phyloP scores from a whole-genome alignment of 495 filamentous ascomycete species.

The Clohesyomyces aquaticus region DNA sequence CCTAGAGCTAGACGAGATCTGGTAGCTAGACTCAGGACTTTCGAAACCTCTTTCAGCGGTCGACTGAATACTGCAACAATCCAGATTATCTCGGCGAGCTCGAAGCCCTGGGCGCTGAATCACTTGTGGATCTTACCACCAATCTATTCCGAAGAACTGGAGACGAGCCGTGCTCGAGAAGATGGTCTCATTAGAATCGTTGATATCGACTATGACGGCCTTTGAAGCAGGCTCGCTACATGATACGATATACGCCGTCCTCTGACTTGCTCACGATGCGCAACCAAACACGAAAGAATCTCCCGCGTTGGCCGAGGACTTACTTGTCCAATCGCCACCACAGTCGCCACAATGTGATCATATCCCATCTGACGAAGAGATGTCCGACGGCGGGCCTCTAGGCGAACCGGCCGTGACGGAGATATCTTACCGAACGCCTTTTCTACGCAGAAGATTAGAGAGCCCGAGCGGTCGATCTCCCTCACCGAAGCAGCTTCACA shows the following conservation, averaged over 20 bases:
- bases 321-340: too few species aligned
- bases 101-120: background rate
- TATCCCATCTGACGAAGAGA: too few species aligned
- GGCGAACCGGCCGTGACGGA: too few species aligned
- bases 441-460: too few species aligned
- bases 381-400: too few species aligned
- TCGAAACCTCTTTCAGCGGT: background rate
- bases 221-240: constrained; percentile 31
- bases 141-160: background rate
- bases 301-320: background rate
- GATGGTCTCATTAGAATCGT: background rate
- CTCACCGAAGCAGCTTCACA: too few species aligned
- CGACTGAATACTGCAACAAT: background rate
- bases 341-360: too few species aligned
- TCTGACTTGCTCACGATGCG: constrained; percentile 36
- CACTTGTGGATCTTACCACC: background rate
- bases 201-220: background rate
- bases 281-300: constrained; percentile 5
- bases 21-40: too few species aligned
- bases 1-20: too few species aligned
- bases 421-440: too few species aligned
- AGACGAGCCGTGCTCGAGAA: background rate
- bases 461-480: too few species aligned
- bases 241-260: constrained; percentile 35
- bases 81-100: background rate